These are phyloP conservation scores for Thelonectria rubi DNA, from an alignment of 2,329 filamentous ascomycete species.

Conservation along the genomic window DNA sequence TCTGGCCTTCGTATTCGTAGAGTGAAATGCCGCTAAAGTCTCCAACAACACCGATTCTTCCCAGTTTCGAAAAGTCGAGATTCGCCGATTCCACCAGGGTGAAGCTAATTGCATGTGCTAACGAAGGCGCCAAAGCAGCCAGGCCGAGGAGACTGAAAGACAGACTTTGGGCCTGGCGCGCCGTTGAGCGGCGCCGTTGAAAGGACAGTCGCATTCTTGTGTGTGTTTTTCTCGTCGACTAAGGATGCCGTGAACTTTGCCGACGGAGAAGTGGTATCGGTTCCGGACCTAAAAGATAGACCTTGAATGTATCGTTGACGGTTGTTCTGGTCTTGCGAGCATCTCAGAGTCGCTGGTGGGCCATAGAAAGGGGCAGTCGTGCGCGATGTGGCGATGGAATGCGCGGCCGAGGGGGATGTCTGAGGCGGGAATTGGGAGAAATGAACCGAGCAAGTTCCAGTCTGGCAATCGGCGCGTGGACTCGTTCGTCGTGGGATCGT, in stretches of 20 bases:
- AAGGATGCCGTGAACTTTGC: conserved; percentile 23
- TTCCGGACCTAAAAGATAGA: conserved; percentile 20
- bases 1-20: conserved; percentile 86
- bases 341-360: conserved; percentile 43
- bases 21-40: conserved; percentile 93
- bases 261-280: conserved; percentile 8
- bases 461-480: conserved; percentile 4
- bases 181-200: conserved; percentile 51
- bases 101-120: conserved; percentile 65
- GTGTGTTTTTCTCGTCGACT: conserved; percentile 34
- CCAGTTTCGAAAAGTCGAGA: conserved; percentile 80
- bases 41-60: conserved; percentile 84
- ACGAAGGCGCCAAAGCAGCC: conserved; percentile 51
- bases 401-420: conserved; percentile 12
- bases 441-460: conserved; percentile 17
- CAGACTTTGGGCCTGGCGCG: conserved; percentile 48
- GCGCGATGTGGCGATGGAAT: conserved; percentile 29
- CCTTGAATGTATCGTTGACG: conserved; percentile 27
- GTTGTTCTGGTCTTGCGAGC: conserved; percentile 34
- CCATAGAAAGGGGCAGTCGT: conserved; percentile 40
- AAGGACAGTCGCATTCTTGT: conserved; percentile 60
- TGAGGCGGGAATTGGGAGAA: conserved; percentile 1
- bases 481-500: conserved; percentile 20
- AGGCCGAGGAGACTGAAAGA: conserved; percentile 50
- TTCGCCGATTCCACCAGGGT: conserved; percentile 71